These are phyloP conservation scores for Coemansia sp. DNA, from an alignment of 192 early-diverging fungal species.

Conservation along the genomic window DNA sequence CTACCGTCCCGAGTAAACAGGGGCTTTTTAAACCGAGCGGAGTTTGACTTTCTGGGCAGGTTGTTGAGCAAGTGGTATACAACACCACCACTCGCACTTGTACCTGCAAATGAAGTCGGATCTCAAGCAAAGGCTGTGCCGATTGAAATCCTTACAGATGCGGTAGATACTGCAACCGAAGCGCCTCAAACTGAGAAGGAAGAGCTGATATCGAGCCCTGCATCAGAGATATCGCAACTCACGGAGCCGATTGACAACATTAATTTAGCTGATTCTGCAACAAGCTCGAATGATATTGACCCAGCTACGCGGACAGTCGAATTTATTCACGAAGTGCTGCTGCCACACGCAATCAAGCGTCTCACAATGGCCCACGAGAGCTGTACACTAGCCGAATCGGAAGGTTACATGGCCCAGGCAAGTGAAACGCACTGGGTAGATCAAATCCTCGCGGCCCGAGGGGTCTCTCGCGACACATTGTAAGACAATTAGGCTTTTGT, in stretches of 20 bases:
- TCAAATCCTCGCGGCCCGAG: conserved; percentile 42
- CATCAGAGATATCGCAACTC: conserved; percentile 3
- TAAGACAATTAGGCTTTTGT: neutral
- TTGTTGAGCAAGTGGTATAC: conserved; percentile 38
- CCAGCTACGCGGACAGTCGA: conserved; percentile 2
- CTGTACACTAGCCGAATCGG: conserved; percentile 39
- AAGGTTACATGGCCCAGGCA: conserved; percentile 19
- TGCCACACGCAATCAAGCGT: conserved; percentile 47
- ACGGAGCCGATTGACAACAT: neutral
- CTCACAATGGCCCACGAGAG: conserved; percentile 26
- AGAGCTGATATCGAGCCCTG: neutral
- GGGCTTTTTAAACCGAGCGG: conserved; percentile 36
- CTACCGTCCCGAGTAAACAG: conserved; percentile 22
- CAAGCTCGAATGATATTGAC: neutral
- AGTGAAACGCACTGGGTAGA: conserved; percentile 43
- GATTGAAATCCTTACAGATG: too few relatives aligned
- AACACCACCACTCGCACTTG: conserved; percentile 18
- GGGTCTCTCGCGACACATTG: conserved; percentile 4
- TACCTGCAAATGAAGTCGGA: neutral
- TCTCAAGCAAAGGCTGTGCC: neutral
- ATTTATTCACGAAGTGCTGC: conserved; percentile 48
- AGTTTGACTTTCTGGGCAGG: conserved; percentile 49
- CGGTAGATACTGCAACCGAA: neutral
- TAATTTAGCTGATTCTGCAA: neutral
- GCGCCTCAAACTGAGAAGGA: neutral